These are phyloP conservation scores for Pichia deserticola DNA, from an alignment of 805 yeast genomes.

Conservation along the genomic window DNA sequence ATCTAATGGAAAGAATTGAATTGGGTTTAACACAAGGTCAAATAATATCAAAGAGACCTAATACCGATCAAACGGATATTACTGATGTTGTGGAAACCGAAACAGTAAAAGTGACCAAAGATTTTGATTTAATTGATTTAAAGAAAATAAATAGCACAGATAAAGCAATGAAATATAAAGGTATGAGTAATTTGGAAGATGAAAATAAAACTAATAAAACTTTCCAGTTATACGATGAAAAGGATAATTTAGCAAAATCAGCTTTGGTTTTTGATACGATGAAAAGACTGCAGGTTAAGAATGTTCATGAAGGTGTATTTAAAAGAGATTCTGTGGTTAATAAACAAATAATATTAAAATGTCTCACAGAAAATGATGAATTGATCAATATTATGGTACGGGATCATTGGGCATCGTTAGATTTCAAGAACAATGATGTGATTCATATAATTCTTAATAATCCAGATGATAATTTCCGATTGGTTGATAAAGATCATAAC, in stretches of 20 bases:
- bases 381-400: slow-evolving; percentile 43
- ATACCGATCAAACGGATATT: slow-evolving; percentile 6
- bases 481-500: slow-evolving; percentile 50
- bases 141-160: slow-evolving; percentile 15
- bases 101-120: background rate
- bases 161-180: slow-evolving; percentile 6
- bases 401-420: slow-evolving; percentile 52
- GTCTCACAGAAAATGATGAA: slow-evolving; percentile 31
- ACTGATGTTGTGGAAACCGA: background rate
- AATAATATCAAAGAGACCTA: background rate
- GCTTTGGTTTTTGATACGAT: slow-evolving; percentile 42
- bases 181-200: background rate
- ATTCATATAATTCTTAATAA: slow-evolving; percentile 50
- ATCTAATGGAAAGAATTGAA: slow-evolving; percentile 13
- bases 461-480: slow-evolving; percentile 23
- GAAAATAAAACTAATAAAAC: slow-evolving; percentile 3
- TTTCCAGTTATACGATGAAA: slow-evolving; percentile 9
- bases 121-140: slow-evolving; percentile 9
- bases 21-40: background rate
- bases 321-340: slow-evolving; percentile 25
- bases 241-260: slow-evolving; percentile 29
- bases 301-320: slow-evolving; percentile 27
- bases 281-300: slow-evolving; percentile 39
- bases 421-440: slow-evolving; percentile 44
- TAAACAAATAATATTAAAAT: slow-evolving; percentile 49